Evolutionary conservation across 805 yeast species (phyloP).

Genomic region (Trichomonascus vanleenenianus): DNA sequence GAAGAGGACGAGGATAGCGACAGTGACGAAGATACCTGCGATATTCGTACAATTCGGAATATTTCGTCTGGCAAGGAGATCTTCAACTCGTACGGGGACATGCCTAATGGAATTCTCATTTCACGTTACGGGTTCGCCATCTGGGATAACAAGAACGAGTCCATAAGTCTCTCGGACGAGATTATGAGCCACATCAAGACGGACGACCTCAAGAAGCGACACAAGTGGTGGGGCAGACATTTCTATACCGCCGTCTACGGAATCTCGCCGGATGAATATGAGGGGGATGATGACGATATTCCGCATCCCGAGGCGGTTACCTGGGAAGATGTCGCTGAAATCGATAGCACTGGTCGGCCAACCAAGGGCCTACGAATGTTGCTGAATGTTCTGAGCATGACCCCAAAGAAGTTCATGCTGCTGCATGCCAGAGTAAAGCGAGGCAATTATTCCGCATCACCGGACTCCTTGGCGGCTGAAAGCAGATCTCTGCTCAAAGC

Average conservation of each 20-base stretch:
- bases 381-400: constrained; percentile 12
- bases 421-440: constrained; percentile 14
- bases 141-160: constrained; percentile 45
- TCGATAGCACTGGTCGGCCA: constrained; percentile 14
- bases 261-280: constrained; percentile 19
- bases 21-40: constrained; percentile 50
- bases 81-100: constrained; percentile 77
- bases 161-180: constrained; percentile 50
- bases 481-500: constrained; percentile 7
- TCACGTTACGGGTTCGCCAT: constrained; percentile 75
- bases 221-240: constrained; percentile 41
- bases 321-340: constrained; percentile 17
- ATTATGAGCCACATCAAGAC: constrained; percentile 31
- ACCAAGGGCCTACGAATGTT: constrained; percentile 11
- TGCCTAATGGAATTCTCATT: constrained; percentile 55
- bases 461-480: constrained; percentile 3
- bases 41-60: constrained; percentile 43
- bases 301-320: constrained; percentile 10
- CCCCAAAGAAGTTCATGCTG: constrained; percentile 12
- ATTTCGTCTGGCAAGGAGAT: constrained; percentile 51
- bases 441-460: constrained; percentile 11
- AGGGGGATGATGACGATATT: constrained; percentile 12
- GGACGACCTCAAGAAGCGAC: constrained; percentile 19
- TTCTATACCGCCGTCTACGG: constrained; percentile 34
- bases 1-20: constrained; percentile 21